Evolutionary conservation across 108 stramenopile genomes (phyloP).

Genomic region (Craspedostauros australis): DNA sequence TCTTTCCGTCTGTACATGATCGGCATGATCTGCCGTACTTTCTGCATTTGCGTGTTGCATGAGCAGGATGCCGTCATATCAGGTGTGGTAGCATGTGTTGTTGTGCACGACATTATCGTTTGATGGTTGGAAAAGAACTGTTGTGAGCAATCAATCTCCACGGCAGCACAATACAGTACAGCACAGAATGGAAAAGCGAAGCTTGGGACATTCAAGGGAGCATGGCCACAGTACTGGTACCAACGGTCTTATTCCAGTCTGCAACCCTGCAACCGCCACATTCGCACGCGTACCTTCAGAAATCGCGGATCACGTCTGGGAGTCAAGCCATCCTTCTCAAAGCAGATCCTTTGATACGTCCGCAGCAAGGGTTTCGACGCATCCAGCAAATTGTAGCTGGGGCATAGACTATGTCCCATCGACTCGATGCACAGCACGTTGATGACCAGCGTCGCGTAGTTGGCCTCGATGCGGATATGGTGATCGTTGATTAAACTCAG

Average conservation of each 20-base stretch:
- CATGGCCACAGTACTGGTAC: too few relatives aligned
- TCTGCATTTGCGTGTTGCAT: not conserved
- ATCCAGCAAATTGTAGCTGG: constrained; percentile 77
- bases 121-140: too few relatives aligned
- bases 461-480: constrained; percentile 65
- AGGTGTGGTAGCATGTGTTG: too few relatives aligned
- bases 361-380: constrained; percentile 57
- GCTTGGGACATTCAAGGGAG: too few relatives aligned
- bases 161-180: too few relatives aligned
- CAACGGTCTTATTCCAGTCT: too few relatives aligned
- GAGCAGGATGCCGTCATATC: too few relatives aligned
- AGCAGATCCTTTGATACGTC: constrained; percentile 25
- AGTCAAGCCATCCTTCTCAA: constrained; percentile 21
- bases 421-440: constrained; percentile 77
- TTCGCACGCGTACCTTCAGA: constrained; percentile 8
- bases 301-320: constrained; percentile 1
- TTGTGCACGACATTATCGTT: too few relatives aligned
- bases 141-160: too few relatives aligned
- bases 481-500: constrained; percentile 56
- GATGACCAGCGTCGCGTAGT: constrained; percentile 82
- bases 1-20: not conserved
- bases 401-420: constrained; percentile 54
- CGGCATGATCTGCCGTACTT: not conserved
- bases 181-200: too few relatives aligned
- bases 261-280: too few relatives aligned